Percentiles rank a stretch among this genome's conserved stretches.
Conservation (phyloP, 768 basidiomycete species). For the Calocybe indica region DNA sequence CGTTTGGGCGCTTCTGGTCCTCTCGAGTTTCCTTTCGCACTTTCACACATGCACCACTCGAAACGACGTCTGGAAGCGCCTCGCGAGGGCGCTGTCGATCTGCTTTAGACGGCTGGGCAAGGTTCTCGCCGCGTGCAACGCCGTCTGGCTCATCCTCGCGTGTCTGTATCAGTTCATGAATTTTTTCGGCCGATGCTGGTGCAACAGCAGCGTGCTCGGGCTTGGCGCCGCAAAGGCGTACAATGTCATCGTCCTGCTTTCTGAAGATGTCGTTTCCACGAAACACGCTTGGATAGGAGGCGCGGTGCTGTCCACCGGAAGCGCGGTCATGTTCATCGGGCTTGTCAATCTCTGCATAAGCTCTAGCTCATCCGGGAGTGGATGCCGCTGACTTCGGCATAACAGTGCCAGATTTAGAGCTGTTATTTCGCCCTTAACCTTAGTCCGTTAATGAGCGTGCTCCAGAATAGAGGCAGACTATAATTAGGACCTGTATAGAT, state of each 20-base stretch:
- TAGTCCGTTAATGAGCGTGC: too few species aligned
- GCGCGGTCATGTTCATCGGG: neutral
- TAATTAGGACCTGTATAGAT: too few species aligned
- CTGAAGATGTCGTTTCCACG: conserved; percentile 6
- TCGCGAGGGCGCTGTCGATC: conserved; percentile 13
- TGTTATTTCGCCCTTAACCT: too few species aligned
- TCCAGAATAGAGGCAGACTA: too few species aligned
- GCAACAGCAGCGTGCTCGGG: conserved; percentile 17
- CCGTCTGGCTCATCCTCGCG: conserved; percentile 17
- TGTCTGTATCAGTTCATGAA: conserved; percentile 20
- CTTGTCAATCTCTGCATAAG: conserved; percentile 6
- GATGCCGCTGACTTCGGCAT: too few species aligned
- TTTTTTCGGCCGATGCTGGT: conserved; percentile 20
- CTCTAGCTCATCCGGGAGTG: neutral
- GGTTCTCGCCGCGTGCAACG: conserved; percentile 15
- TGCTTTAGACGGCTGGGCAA: conserved; percentile 16
- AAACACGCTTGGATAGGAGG: conserved; percentile 6
- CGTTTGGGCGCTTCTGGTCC: conserved; percentile 16
- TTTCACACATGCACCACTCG: conserved; percentile 12
- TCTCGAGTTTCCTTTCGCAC: conserved; percentile 18
- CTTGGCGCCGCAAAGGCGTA: conserved; percentile 12
- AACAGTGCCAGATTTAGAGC: too few species aligned
- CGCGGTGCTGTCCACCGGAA: conserved; percentile 4
- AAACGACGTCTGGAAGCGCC: conserved; percentile 5
- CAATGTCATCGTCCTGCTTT: conserved; percentile 12